Evolutionary conservation across 768 basidiomycete species (phyloP).

Genomic region (Amanita exitialis): DNA sequence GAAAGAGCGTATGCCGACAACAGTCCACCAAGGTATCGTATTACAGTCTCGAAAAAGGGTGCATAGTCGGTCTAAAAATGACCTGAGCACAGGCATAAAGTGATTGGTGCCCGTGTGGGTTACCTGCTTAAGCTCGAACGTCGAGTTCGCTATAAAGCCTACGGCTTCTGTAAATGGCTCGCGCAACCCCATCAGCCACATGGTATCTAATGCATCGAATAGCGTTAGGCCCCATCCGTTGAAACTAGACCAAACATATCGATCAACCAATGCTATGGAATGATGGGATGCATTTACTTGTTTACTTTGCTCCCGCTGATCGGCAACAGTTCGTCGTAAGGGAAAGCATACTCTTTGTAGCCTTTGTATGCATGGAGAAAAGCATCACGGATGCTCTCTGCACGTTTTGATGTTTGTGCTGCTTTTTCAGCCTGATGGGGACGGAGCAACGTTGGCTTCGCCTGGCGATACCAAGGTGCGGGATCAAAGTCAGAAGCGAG

Average conservation of each 20-base stretch:
- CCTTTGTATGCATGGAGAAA: conserved; percentile 54
- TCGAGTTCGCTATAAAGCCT: conserved; percentile 34
- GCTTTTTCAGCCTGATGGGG: no score
- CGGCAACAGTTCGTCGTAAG: conserved; percentile 50
- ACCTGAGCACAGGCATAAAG: background rate
- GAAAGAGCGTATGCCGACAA: conserved; percentile 74
- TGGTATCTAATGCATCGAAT: conserved; percentile 74
- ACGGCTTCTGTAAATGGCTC: conserved; percentile 56
- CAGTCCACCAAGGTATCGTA: conserved; percentile 78
- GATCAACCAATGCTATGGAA: background rate
- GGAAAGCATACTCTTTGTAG: conserved; percentile 40
- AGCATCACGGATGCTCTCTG: conserved; percentile 42
- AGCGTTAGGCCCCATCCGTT: conserved; percentile 70
- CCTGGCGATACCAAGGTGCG: background rate
- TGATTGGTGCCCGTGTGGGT: conserved; percentile 10
- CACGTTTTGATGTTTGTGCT: conserved; percentile 21
- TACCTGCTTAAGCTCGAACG: conserved; percentile 32
- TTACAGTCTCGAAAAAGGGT: conserved; percentile 73
- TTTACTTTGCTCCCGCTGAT: conserved; percentile 35
- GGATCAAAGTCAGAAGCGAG: background rate
- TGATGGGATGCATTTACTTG: conserved; percentile 33
- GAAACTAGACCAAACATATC: conserved; percentile 30
- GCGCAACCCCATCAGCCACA: conserved; percentile 69
- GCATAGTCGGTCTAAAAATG: conserved; percentile 19
- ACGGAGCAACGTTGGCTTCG: background rate